Conservation (phyloP, 1,284 basidiomycete species). For the Rhizoctonia solani region DNA sequence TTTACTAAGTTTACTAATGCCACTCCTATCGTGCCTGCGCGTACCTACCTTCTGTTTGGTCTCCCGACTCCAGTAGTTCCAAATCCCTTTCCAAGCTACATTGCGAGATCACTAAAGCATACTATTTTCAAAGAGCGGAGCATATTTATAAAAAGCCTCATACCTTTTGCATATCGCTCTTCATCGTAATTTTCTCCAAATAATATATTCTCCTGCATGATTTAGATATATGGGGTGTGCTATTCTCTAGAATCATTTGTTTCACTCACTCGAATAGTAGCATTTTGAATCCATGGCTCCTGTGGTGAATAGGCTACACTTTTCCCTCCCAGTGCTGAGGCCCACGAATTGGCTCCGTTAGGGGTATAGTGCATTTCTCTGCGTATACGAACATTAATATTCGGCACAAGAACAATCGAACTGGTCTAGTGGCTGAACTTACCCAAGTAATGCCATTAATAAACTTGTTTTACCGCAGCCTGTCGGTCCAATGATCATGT, state of each 20-base stretch:
- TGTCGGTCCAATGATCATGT: constrained; percentile 64
- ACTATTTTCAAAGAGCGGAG: background rate
- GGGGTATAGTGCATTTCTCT: constrained; percentile 55
- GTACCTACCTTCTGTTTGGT: constrained; percentile 42
- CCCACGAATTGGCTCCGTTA: constrained; percentile 59
- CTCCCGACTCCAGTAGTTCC: constrained; percentile 65
- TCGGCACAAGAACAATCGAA: background rate
- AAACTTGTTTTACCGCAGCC: constrained; percentile 53
- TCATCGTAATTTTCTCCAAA: constrained; percentile 67
- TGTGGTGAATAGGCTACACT: constrained; percentile 76
- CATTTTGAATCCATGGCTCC: constrained; percentile 72
- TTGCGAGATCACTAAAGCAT: constrained; percentile 42
- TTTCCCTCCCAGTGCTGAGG: constrained; percentile 62
- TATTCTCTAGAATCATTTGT: background rate
- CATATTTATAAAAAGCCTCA: constrained; percentile 36
- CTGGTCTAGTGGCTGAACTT: background rate
- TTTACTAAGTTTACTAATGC: background rate
- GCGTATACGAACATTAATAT: background rate
- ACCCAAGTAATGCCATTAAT: constrained; percentile 55
- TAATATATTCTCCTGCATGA: constrained; percentile 56
- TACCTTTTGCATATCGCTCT: constrained; percentile 51
- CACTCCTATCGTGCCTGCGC: background rate
- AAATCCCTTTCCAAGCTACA: constrained; percentile 70
- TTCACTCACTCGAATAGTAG: constrained; percentile 51
- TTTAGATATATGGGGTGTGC: no score